Evolutionary conservation across 805 yeast genomes (phyloP).

Genomic region (Cyberlindnera sargentensis): DNA sequence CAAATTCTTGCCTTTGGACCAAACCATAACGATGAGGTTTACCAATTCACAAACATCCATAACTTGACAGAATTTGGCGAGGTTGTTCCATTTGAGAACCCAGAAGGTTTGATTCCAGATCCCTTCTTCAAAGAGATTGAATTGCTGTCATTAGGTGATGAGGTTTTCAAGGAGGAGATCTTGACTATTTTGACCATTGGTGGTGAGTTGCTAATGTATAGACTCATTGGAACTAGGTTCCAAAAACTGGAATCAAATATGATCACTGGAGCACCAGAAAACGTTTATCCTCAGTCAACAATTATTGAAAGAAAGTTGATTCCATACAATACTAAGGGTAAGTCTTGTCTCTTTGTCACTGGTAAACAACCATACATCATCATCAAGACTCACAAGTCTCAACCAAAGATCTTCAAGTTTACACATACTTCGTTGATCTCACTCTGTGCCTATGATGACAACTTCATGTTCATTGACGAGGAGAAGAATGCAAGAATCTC

Average conservation of each 20-base stretch:
- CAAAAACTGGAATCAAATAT: constrained; percentile 34
- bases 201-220: constrained; percentile 70
- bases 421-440: constrained; percentile 61
- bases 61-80: constrained; percentile 33
- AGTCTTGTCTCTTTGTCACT: constrained; percentile 57
- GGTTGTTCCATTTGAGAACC: constrained; percentile 27
- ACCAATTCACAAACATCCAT: constrained; percentile 30
- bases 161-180: constrained; percentile 46
- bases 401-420: constrained; percentile 60
- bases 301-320: constrained; percentile 59
- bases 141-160: constrained; percentile 59
- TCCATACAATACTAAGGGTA: constrained; percentile 52
- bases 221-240: constrained; percentile 40
- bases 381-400: constrained; percentile 54
- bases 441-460: constrained; percentile 42
- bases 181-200: constrained; percentile 70
- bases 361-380: constrained; percentile 70
- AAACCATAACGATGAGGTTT: constrained; percentile 36
- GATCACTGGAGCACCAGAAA: constrained; percentile 75
- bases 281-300: constrained; percentile 56
- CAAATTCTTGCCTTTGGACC: constrained; percentile 58
- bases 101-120: constrained; percentile 47
- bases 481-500: constrained; percentile 57
- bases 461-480: constrained; percentile 63
- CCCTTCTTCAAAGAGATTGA: constrained; percentile 68